These are phyloP conservation scores for Solanum arcanum DNA, from an alignment of 257 asterid genomes.

Conservation along the genomic window DNA sequence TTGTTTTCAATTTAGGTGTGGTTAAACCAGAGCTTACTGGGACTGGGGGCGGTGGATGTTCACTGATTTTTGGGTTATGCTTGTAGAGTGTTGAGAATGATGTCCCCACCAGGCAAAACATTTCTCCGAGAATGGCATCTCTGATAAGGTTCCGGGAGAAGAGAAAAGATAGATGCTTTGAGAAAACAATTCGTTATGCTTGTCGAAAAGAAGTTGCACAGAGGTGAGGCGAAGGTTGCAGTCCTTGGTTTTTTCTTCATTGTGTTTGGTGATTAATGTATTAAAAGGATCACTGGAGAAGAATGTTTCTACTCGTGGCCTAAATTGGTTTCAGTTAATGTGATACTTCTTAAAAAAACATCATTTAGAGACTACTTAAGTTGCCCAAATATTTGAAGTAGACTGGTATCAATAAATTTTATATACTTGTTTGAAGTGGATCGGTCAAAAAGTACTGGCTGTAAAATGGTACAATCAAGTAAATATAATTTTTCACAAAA, in stretches of 20 bases:
- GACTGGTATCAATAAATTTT: not conserved
- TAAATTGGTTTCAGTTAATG: not conserved
- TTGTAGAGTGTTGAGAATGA: constrained; percentile 20
- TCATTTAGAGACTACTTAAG: not conserved
- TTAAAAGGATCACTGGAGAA: not conserved
- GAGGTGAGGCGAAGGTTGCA: constrained; percentile 15
- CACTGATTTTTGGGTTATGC: constrained; percentile 1
- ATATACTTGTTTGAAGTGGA: not conserved
- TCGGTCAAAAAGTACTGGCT: not conserved
- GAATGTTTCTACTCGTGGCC: not conserved
- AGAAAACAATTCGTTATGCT: constrained; percentile 33
- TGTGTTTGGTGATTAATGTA: not conserved
- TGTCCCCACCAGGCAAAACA: not conserved
- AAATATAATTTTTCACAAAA: not conserved
- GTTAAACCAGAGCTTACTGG: not conserved
- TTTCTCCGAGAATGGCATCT: constrained; percentile 28
- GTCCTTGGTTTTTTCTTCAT: not conserved
- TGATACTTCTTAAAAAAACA: not conserved
- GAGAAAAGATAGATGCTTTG: constrained; percentile 45
- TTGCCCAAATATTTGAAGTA: not conserved
- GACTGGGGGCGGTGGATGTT: not conserved
- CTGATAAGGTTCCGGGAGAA: constrained; percentile 43
- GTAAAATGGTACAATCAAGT: not conserved
- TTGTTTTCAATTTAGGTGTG: not conserved
- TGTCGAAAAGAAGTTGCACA: constrained; percentile 44